Percentiles rank a stretch among this genome's conserved stretches.
phyloP scores from a whole-genome alignment of 202 grass and related monocot species.

The Zoysia matrella region DNA sequence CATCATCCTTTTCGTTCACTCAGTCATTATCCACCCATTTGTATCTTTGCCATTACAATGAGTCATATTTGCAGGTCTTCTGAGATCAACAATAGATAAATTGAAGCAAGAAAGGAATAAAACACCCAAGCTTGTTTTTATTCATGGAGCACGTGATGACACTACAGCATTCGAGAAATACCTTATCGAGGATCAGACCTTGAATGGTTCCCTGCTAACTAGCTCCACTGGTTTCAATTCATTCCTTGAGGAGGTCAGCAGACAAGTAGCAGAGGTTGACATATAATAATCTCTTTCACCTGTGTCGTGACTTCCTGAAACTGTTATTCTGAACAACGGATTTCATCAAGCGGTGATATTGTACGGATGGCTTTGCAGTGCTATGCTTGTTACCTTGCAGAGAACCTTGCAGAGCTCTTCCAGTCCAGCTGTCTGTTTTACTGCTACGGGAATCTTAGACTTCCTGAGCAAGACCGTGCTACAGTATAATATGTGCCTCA shows the following conservation, averaged over 20 bases:
- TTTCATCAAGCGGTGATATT: neutral
- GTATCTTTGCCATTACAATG: slow-evolving; percentile 9
- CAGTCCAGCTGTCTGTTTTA: neutral
- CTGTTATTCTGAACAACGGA: neutral
- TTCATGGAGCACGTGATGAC: slow-evolving; percentile 64
- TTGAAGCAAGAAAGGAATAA: slow-evolving; percentile 72
- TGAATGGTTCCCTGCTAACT: slow-evolving; percentile 45
- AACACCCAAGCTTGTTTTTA: slow-evolving; percentile 65
- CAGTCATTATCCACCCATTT: slow-evolving; percentile 11
- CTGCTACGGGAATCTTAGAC: neutral
- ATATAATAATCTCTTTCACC: slow-evolving; percentile 2
- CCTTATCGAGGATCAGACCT: slow-evolving; percentile 60
- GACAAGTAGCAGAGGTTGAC: slow-evolving; percentile 46
- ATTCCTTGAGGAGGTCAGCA: slow-evolving; percentile 60
- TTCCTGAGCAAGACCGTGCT: neutral
- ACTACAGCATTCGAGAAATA: slow-evolving; percentile 61
- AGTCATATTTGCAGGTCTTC: slow-evolving; percentile 48
- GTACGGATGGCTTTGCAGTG: neutral
- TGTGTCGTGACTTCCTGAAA: neutral
- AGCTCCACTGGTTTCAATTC: slow-evolving; percentile 52
- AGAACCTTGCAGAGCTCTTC: neutral
- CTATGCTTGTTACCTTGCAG: neutral
- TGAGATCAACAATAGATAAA: slow-evolving; percentile 58
- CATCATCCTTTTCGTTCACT: slow-evolving; percentile 5
- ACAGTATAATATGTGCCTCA: neutral